phyloP scores from a whole-genome alignment of 352 stramenopile species.

The Pythium phragmitis region DNA sequence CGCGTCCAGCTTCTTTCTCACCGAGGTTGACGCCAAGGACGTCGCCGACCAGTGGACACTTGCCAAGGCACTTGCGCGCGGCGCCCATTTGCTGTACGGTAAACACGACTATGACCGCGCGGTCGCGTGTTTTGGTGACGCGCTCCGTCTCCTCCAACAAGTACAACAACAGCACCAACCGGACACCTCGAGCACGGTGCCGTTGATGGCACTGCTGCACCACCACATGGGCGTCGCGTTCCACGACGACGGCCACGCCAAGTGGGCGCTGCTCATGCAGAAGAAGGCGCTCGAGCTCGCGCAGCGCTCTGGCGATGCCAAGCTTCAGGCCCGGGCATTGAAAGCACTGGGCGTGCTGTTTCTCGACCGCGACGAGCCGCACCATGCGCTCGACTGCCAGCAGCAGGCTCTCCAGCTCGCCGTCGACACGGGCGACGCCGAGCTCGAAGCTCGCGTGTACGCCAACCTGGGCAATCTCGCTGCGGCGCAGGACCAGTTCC shows the following conservation, averaged over 20 bases:
- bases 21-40: conserved; percentile 54
- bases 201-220: conserved; percentile 45
- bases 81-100: conserved; percentile 59
- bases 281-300: conserved; percentile 50
- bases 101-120: conserved; percentile 31
- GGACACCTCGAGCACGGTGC: conserved; percentile 9
- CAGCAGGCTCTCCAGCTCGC: conserved; percentile 62
- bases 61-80: conserved; percentile 39
- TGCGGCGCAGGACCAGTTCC: conserved; percentile 45
- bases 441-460: conserved; percentile 73
- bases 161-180: conserved; percentile 13
- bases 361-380: conserved; percentile 43
- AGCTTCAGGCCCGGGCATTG: conserved; percentile 49
- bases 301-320: conserved; percentile 33
- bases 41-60: conserved; percentile 34
- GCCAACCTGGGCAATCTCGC: conserved; percentile 80
- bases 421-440: conserved; percentile 40
- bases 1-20: conserved; percentile 70
- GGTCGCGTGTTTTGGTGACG: conserved; percentile 39
- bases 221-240: conserved; percentile 73
- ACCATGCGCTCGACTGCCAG: conserved; percentile 51
- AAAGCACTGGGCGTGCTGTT: conserved; percentile 69
- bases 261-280: conserved; percentile 44
- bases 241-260: conserved; percentile 50
- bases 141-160: conserved; percentile 33